Percentiles rank a stretch among this genome's conserved stretches.
Conservation (phyloP, 164 flowering plant species). For the Vitis rupestris region DNA sequence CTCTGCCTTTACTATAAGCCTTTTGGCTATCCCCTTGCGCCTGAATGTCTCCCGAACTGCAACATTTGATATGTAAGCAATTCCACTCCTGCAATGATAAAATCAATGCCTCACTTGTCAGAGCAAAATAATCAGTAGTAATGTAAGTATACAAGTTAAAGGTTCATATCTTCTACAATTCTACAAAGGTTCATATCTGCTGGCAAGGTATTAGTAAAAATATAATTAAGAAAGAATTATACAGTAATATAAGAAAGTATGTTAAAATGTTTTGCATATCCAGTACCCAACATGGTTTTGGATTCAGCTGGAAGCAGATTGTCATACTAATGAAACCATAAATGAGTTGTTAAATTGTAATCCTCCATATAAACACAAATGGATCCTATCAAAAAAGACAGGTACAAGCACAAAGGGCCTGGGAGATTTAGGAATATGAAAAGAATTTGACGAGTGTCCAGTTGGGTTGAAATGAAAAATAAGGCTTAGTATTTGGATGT, state of each 20-base stretch:
- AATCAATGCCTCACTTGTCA: neutral
- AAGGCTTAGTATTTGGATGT: too few relatives aligned
- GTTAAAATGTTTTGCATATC: neutral
- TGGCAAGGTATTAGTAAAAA: neutral
- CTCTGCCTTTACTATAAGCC: conserved; percentile 75
- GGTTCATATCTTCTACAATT: neutral
- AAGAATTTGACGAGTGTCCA: too few relatives aligned
- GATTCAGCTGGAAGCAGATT: neutral
- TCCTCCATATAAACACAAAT: too few relatives aligned
- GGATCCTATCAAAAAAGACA: too few relatives aligned
- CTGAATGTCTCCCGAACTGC: conserved; percentile 84
- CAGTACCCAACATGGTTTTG: neutral
- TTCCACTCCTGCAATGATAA: conserved; percentile 63
- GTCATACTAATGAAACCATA: too few relatives aligned
- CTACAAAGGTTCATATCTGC: neutral
- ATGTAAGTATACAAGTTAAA: neutral
- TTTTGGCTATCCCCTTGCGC: conserved; percentile 85
- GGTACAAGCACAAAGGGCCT: too few relatives aligned
- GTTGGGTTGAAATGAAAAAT: too few relatives aligned
- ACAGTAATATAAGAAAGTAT: neutral
- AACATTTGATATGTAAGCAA: conserved; percentile 92
- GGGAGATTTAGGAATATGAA: too few relatives aligned
- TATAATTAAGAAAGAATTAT: neutral
- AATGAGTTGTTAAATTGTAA: too few relatives aligned
- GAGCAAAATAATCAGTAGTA: neutral